These are phyloP conservation scores for Pseudodiploospora longispora DNA, from an alignment of 2,329 filamentous ascomycete species.

Conservation along the genomic window DNA sequence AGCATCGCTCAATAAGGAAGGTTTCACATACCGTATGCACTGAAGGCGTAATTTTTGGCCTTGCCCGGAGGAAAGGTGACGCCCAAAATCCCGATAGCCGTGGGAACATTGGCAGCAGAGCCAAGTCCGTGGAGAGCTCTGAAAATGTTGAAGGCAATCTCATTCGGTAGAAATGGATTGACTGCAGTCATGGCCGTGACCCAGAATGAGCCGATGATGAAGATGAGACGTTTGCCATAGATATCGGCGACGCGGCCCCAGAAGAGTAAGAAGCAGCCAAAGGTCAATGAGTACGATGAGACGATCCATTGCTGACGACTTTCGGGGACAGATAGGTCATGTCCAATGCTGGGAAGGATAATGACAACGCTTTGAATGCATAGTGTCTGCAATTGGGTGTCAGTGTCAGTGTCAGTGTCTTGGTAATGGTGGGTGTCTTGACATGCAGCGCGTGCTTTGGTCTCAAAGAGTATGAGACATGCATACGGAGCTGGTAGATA, in stretches of 20 bases:
- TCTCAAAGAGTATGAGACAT: not conserved
- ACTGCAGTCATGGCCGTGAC: constrained; percentile 49
- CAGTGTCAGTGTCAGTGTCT: constrained; percentile 4
- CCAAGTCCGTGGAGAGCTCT: constrained; percentile 60
- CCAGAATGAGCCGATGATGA: constrained; percentile 56
- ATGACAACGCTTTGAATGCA: constrained; percentile 53
- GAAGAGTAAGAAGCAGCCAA: constrained; percentile 59
- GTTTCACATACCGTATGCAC: constrained; percentile 42
- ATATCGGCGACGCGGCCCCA: constrained; percentile 62
- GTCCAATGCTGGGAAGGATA: constrained; percentile 53
- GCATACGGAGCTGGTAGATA: not conserved
- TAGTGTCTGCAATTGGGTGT: constrained; percentile 34
- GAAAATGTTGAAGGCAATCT: constrained; percentile 61
- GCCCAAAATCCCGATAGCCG: constrained; percentile 62
- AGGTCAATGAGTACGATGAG: constrained; percentile 56
- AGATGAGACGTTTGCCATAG: constrained; percentile 57
- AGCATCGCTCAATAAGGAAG: not conserved
- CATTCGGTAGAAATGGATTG: constrained; percentile 57
- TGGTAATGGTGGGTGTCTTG: not conserved
- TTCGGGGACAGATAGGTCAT: constrained; percentile 47
- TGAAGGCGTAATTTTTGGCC: constrained; percentile 64
- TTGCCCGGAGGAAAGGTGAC: constrained; percentile 59
- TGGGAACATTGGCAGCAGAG: constrained; percentile 61
- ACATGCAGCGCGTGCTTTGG: not conserved
- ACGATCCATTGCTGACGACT: constrained; percentile 58